A percentile compares a stretch with the other conserved stretches of the same genome.
These are phyloP conservation scores for Beta macrorhiza DNA, from an alignment of 179 eudicot species.

Conservation along the genomic window DNA sequence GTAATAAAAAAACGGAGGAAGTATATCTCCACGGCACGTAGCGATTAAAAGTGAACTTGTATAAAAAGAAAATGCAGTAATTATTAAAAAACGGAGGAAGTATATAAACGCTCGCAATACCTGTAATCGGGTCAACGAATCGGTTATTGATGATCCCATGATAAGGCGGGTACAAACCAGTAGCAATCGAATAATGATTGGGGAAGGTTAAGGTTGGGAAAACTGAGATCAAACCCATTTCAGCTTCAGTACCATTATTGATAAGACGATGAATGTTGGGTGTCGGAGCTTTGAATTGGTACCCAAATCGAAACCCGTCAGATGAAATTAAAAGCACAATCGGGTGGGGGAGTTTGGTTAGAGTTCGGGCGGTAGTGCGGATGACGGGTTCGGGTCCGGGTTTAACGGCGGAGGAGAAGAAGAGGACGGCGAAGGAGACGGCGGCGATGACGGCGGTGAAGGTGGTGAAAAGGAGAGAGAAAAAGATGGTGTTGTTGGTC, in stretches of 20 bases:
- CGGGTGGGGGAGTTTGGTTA: conserved; percentile 51
- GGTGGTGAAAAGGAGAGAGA: conserved; percentile 38
- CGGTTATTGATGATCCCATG: conserved; percentile 76
- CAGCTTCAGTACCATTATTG: conserved; percentile 70
- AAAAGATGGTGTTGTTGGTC: conserved; percentile 26
- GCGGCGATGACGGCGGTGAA: conserved; percentile 45
- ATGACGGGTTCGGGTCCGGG: not conserved
- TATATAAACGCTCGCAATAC: not conserved
- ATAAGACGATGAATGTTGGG: conserved; percentile 71
- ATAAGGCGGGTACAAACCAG: conserved; percentile 72
- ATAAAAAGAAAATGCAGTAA: no score
- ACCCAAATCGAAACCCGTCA: conserved; percentile 88
- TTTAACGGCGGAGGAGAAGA: conserved; percentile 29
- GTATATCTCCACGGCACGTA: no score
- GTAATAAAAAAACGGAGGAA: no score
- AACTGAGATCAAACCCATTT: conserved; percentile 66
- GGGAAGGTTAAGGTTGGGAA: conserved; percentile 91
- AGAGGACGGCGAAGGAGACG: conserved; percentile 41
- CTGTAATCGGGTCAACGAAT: conserved; percentile 47
- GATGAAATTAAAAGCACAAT: conserved; percentile 68
- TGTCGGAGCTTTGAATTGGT: conserved; percentile 65
- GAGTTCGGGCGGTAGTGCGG: conserved; percentile 33
- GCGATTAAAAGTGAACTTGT: no score
- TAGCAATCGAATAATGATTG: conserved; percentile 78
- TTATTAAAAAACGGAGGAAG: no score